Percentiles rank a stretch among this genome's conserved stretches.
Conservation (phyloP, 164 flowering plant species). For the Brasenia schreberi region DNA sequence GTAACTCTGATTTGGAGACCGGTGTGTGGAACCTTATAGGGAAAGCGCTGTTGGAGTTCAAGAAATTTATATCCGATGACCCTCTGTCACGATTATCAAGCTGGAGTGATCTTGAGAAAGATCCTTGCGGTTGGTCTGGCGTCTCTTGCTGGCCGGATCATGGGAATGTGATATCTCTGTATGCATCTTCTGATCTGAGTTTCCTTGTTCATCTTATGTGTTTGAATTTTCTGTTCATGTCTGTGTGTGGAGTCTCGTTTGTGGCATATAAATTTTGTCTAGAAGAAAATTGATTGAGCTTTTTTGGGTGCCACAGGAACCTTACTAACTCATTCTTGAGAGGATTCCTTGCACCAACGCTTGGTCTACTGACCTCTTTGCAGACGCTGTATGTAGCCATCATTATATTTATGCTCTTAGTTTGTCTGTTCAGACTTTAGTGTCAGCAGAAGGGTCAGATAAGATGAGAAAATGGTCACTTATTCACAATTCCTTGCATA, state of each 20-base stretch:
- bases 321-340: constrained; percentile 40
- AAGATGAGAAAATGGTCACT: not conserved
- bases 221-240: not conserved
- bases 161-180: constrained; percentile 59
- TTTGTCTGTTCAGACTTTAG: not conserved
- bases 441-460: not conserved
- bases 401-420: not conserved
- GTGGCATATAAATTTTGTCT: not conserved
- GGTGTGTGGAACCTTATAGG: constrained; percentile 19
- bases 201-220: not conserved
- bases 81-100: constrained; percentile 44
- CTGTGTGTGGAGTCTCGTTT: too few relatives aligned
- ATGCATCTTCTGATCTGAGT: constrained; percentile 3
- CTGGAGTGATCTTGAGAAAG: constrained; percentile 55
- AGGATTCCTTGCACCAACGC: constrained; percentile 72
- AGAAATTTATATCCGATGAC: constrained; percentile 66
- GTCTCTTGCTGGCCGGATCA: constrained; percentile 33
- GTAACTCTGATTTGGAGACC: not conserved
- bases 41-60: constrained; percentile 45
- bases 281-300: not conserved
- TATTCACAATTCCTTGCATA: not conserved
- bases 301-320: constrained; percentile 40
- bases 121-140: constrained; percentile 74
- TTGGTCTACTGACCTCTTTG: constrained; percentile 47
- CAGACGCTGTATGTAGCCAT: constrained; percentile 50